Evolutionary conservation across 2,329 filamentous ascomycete species (phyloP).

Genomic region (Microdochium nivale): DNA sequence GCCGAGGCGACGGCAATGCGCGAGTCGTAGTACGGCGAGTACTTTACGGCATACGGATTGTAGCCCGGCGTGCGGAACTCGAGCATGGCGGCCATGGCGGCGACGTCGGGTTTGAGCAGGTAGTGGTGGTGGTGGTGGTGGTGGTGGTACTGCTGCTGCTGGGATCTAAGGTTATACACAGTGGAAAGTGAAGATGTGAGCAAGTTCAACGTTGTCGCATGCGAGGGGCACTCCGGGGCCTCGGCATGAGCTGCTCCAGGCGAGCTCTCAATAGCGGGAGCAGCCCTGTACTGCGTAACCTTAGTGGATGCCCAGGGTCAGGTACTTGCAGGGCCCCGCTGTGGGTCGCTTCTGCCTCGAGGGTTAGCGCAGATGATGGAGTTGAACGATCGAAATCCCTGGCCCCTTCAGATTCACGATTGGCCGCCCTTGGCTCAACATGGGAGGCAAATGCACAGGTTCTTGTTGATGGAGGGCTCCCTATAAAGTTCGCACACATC

Average conservation of each 20-base stretch:
- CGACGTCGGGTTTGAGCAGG: too few relatives aligned
- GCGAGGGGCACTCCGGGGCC: not conserved
- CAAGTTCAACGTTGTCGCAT: not conserved
- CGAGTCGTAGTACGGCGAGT: slow-evolving; percentile 96
- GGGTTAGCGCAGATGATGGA: not conserved
- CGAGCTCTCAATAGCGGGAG: not conserved
- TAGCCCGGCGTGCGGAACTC: slow-evolving; percentile 90
- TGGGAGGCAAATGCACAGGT: too few relatives aligned
- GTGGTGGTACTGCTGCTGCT: too few relatives aligned
- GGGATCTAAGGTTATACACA: too few relatives aligned
- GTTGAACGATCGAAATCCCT: not conserved
- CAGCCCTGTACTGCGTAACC: too few relatives aligned
- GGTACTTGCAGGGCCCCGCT: not conserved
- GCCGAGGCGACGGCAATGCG: slow-evolving; percentile 82
- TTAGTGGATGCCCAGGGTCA: not conserved
- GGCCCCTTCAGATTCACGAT: not conserved
- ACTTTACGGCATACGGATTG: slow-evolving; percentile 96
- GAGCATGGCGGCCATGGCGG: slow-evolving; percentile 59
- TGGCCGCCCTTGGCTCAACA: not conserved
- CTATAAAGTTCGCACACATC: too few relatives aligned
- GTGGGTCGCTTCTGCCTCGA: not conserved
- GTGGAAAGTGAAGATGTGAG: not conserved
- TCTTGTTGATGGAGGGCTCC: too few relatives aligned
- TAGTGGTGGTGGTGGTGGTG: not conserved
- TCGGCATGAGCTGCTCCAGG: not conserved